Base-by-base conservation (phyloP, 139 green algal species). In the Pleodorina starrii region DNA sequence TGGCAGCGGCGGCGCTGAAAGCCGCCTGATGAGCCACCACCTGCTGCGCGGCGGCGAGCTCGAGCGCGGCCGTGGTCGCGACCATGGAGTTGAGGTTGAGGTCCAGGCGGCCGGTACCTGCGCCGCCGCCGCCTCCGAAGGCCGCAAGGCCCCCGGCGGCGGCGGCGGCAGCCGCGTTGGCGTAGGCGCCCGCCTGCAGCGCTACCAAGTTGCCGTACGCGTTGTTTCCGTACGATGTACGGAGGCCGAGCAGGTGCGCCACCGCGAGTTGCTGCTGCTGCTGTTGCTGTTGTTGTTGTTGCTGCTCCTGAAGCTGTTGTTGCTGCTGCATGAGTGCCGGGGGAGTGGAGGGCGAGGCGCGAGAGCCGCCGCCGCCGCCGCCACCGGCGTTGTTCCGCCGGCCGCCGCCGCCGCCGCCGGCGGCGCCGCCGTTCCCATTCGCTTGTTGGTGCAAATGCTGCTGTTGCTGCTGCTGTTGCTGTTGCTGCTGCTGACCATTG, bases 21-120 rank as follows among this genome's bases (percentile, higher is more conserved):
- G 48, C 76, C 1, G 19, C 25, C n/a, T n/a, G n/a, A n/a, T n/a
- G n/a, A 29, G 54, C 51, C 32, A 48, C 76, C 35, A 42, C 78
- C 79, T 87, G 81, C 60, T 87, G 81, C 29, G 81, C 81, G 23
- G 81, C 60, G 7, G 81, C 81, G 14, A 87, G 40, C 81, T 87
- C 81, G 21, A 87, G 36, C 27, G 81, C 81, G 9, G 81, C 81
- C 3, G 60, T 75, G 10, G 57, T 85, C 4, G 51, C 57, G 25
- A 57, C 57, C 36, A 60, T 35, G n/a, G 76, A 76, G 36, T 54
- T 73, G 0, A 84, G 19, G 51, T 72, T 46, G 36, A 86, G 59
- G n/a, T 84, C 57, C 11, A 73, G 51, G 38, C 78, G 51, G 25
- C 50, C 40, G 59, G 27, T 23, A 19, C 40, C 40, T 40, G 69